Conservation (phyloP, 1,284 basidiomycete species). For the Cystobasidiaceae sp. region DNA sequence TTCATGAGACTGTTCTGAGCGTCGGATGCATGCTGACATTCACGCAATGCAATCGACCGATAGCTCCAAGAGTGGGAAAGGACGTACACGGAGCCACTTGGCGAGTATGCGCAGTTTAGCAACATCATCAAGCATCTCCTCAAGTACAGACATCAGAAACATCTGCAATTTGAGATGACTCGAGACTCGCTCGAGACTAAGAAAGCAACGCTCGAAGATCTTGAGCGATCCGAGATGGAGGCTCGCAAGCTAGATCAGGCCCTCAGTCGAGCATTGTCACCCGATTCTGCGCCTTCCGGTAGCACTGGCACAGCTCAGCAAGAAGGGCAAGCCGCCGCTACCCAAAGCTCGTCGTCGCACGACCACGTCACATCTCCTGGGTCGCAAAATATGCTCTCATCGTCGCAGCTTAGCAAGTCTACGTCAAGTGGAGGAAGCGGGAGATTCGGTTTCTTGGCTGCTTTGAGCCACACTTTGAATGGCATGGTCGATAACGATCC, state of each 20-base stretch:
- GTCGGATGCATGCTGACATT: background rate
- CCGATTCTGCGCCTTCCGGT: slow-evolving; percentile 16
- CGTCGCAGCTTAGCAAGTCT: slow-evolving; percentile 24
- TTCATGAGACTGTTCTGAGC: background rate
- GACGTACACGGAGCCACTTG: slow-evolving; percentile 88
- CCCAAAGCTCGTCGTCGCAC: too few species aligned
- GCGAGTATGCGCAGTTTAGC: slow-evolving; percentile 94
- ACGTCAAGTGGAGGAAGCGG: slow-evolving; percentile 52
- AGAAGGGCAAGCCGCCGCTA: too few species aligned
- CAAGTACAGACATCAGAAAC: slow-evolving; percentile 93
- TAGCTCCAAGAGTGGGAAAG: slow-evolving; percentile 87
- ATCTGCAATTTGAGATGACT: slow-evolving; percentile 95
- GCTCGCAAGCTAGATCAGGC: slow-evolving; percentile 84
- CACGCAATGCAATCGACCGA: background rate
- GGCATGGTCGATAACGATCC: slow-evolving; percentile 99
- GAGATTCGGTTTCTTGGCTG: slow-evolving; percentile 82
- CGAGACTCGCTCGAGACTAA: slow-evolving; percentile 84
- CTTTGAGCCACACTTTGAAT: slow-evolving; percentile 88
- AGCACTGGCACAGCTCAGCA: too few species aligned
- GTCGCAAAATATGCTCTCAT: background rate
- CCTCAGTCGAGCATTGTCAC: slow-evolving; percentile 66
- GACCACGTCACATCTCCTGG: too few species aligned
- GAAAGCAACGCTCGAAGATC: slow-evolving; percentile 76
- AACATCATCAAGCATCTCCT: slow-evolving; percentile 89
- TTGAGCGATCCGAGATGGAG: slow-evolving; percentile 88